A percentile compares a stretch with the other conserved stretches of the same genome.
These are phyloP conservation scores for Globisporangium abappressorium DNA, from an alignment of 352 stramenopile species.

Conservation along the genomic window DNA sequence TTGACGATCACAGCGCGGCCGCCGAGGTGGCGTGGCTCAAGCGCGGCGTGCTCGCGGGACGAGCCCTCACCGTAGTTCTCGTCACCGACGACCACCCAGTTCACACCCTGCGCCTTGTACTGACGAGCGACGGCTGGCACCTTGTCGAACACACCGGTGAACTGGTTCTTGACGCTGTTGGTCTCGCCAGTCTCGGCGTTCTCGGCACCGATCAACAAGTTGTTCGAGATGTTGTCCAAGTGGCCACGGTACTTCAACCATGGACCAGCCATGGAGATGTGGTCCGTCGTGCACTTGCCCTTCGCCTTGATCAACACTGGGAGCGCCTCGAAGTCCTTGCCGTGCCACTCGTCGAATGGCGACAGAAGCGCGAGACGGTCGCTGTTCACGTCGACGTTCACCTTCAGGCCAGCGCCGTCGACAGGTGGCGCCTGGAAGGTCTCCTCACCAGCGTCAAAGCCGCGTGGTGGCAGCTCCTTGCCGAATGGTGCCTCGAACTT, in stretches of 20 bases:
- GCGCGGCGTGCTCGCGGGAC: constrained; percentile 90
- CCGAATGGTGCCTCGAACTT: constrained; percentile 90
- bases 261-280: constrained; percentile 93
- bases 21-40: constrained; percentile 90
- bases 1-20: constrained; percentile 91
- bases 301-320: constrained; percentile 93
- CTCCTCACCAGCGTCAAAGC: constrained; percentile 90
- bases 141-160: constrained; percentile 86
- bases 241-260: constrained; percentile 95
- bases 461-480: constrained; percentile 88
- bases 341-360: constrained; percentile 88
- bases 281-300: constrained; percentile 95
- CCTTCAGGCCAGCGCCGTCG: constrained; percentile 58
- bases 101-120: constrained; percentile 90
- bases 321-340: constrained; percentile 85
- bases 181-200: constrained; percentile 92
- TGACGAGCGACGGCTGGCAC: constrained; percentile 86
- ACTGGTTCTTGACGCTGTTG: constrained; percentile 91
- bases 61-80: constrained; percentile 94
- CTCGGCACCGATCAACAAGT: constrained; percentile 91
- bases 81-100: constrained; percentile 92
- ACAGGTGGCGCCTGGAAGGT: constrained; percentile 88
- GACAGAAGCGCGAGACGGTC: constrained; percentile 87
- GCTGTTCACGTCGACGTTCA: constrained; percentile 81
- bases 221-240: constrained; percentile 95